These are phyloP conservation scores for Penstemon newberryi DNA, from an alignment of 257 asterid genomes.

Conservation along the genomic window DNA sequence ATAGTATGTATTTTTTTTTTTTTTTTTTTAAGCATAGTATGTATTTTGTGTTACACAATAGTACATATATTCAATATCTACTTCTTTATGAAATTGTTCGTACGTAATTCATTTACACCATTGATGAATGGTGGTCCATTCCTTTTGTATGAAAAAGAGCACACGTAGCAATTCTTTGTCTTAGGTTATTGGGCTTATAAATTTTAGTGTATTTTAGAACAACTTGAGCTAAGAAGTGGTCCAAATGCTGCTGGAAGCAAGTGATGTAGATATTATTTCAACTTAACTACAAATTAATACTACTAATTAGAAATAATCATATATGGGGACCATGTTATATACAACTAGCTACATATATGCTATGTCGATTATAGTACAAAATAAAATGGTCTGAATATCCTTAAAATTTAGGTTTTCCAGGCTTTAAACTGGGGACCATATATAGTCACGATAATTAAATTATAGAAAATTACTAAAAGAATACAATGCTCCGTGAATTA, in stretches of 20 bases:
- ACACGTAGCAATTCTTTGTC: constrained; percentile 14
- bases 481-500: too few species aligned
- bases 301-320: constrained; percentile 11
- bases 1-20: too few species aligned
- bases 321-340: constrained; percentile 42
- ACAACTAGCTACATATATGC: constrained; percentile 16
- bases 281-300: constrained; percentile 13
- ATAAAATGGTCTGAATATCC: constrained; percentile 28
- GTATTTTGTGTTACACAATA: too few species aligned
- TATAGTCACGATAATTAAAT: not conserved
- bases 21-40: too few species aligned
- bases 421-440: constrained; percentile 50
- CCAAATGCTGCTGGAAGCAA: constrained; percentile 28
- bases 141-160: not conserved
- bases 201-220: constrained; percentile 25
- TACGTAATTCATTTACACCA: not conserved
- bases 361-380: constrained; percentile 18
- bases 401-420: constrained; percentile 28
- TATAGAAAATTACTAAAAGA: not conserved
- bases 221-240: constrained; percentile 50
- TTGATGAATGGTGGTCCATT: constrained; percentile 33
- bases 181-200: constrained; percentile 18
- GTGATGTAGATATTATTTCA: constrained; percentile 7
- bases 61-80: too few species aligned
- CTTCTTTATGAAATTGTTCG: not conserved